Evolutionary conservation across 2,329 filamentous ascomycete species (phyloP), one percentile per base, ranked within the genome.

Genomic region (Claviceps quebecensis): DNA sequence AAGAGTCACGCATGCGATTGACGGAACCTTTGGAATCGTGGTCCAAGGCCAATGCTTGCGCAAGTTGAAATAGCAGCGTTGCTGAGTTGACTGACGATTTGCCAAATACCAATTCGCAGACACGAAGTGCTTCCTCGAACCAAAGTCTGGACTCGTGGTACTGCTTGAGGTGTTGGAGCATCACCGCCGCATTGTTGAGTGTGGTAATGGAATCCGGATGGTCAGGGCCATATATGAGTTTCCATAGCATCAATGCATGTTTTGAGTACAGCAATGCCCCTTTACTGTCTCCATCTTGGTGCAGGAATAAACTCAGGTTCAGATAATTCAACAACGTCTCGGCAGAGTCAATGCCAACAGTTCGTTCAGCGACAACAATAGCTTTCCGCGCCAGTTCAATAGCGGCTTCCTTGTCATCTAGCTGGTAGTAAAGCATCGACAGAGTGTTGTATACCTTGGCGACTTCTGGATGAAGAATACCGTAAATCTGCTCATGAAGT

Each of bases 131-230:
- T 57, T 88, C 85, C 69, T 97, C 93, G 64, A 98, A 98, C 93
- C 93, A 98, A 56, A 91, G 76, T 49, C 93, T 84, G 45, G 91
- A 97, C 69, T 95, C 88, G 60, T 91, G 84, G 72, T 95, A 98
- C 55, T 86, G 83, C 75, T 97, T 95, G 60, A 96, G 78, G 52
- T 89, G 84, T 69, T 98, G 93, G 53, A 98, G 81, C 93, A 98
- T 98, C 54, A 98, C 93, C 7, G 93, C 93, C 19, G 88, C 91
- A 63, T 98, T 98, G 78, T 97, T 98, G 69, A 97, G 85, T 16
- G 93, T 97, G 8, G 94, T 98, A 69, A 98, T 96, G 8, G 89
- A 95, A 70, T 98, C 93, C 3, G 93, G 93, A 69, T 98, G 93
- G 61, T 88, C 86, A 34, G 84, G 74, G 36, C 93, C 93, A 65